Percentiles rank a stretch among this genome's conserved stretches.
Evolutionary conservation across 768 basidiomycete genomes (phyloP).

Genomic region (Boletus fagicola): DNA sequence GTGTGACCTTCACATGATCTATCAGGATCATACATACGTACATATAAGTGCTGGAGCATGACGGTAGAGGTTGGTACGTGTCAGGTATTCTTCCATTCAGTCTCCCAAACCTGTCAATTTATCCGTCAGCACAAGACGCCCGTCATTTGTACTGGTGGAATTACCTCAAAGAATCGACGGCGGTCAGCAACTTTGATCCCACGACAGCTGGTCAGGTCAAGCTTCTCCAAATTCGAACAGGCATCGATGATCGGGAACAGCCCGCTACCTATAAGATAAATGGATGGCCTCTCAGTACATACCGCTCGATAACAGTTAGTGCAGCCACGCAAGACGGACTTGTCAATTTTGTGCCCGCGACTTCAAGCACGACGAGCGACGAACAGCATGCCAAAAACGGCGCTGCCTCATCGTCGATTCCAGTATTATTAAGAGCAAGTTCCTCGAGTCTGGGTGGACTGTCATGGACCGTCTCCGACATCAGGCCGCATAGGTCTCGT

Average conservation of each 20-base stretch:
- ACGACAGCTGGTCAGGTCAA: slow-evolving; percentile 68
- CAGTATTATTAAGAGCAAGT: slow-evolving; percentile 58
- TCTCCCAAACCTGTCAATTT: slow-evolving; percentile 26
- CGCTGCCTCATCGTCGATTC: slow-evolving; percentile 56
- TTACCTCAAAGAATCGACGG: slow-evolving; percentile 63
- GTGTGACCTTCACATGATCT: too few species aligned
- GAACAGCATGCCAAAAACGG: slow-evolving; percentile 52
- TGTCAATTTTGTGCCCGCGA: slow-evolving; percentile 59
- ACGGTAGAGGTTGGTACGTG: neutral
- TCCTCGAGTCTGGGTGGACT: slow-evolving; percentile 41
- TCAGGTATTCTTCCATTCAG: slow-evolving; percentile 12
- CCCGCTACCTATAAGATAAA: slow-evolving; percentile 43
- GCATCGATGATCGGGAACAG: slow-evolving; percentile 57
- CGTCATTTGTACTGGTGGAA: slow-evolving; percentile 5
- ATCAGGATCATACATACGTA: neutral
- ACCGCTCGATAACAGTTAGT: neutral
- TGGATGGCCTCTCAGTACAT: neutral
- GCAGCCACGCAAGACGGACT: slow-evolving; percentile 39
- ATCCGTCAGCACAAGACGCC: neutral
- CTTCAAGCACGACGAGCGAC: slow-evolving; percentile 45
- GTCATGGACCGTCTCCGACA: slow-evolving; percentile 21
- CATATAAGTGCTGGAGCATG: neutral
- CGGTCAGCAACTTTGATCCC: slow-evolving; percentile 58
- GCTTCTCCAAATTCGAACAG: slow-evolving; percentile 48
- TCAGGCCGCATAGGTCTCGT: slow-evolving; percentile 48